phyloP scores from a whole-genome alignment of 2,329 filamentous ascomycete genomes.

The Penicillium sp. region DNA sequence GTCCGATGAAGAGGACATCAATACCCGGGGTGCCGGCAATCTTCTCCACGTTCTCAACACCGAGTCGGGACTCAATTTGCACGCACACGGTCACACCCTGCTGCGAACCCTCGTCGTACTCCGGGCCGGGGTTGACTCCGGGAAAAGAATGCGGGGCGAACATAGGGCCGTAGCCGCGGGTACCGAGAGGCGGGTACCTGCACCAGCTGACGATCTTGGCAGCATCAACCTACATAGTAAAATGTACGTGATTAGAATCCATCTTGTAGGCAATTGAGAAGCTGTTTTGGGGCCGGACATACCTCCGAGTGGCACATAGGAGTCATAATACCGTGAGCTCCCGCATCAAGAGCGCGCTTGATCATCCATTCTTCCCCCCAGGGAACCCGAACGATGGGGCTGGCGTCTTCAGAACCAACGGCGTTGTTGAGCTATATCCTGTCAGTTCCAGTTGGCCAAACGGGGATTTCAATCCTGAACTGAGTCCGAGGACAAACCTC shows the following conservation, averaged over 20 bases:
- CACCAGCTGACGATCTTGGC: constrained; percentile 27
- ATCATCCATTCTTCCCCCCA: constrained; percentile 38
- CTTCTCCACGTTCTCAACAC: constrained; percentile 42
- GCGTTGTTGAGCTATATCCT: constrained; percentile 30
- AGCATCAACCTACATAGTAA: constrained; percentile 22
- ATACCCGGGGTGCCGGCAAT: constrained; percentile 42
- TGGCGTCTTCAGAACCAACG: constrained; percentile 30
- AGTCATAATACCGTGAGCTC: constrained; percentile 37
- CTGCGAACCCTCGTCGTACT: constrained; percentile 36
- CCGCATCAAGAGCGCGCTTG: constrained; percentile 38
- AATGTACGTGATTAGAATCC: neutral
- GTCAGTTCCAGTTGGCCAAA: constrained; percentile 1
- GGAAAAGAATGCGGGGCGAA: constrained; percentile 32
- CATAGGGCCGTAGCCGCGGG: constrained; percentile 35
- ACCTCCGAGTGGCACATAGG: constrained; percentile 34
- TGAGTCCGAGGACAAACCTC: constrained; percentile 20
- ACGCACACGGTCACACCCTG: constrained; percentile 31
- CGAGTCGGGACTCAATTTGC: constrained; percentile 41
- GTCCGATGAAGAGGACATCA: constrained; percentile 40
- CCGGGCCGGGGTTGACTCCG: constrained; percentile 18
- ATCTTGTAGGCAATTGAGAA: neutral
- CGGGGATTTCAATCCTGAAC: neutral
- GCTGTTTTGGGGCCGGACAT: neutral
- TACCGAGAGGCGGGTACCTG: constrained; percentile 31
- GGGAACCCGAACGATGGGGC: constrained; percentile 35